These are phyloP conservation scores for Talaromyces piceae DNA, from an alignment of 2,329 filamentous ascomycete genomes.

Conservation along the genomic window DNA sequence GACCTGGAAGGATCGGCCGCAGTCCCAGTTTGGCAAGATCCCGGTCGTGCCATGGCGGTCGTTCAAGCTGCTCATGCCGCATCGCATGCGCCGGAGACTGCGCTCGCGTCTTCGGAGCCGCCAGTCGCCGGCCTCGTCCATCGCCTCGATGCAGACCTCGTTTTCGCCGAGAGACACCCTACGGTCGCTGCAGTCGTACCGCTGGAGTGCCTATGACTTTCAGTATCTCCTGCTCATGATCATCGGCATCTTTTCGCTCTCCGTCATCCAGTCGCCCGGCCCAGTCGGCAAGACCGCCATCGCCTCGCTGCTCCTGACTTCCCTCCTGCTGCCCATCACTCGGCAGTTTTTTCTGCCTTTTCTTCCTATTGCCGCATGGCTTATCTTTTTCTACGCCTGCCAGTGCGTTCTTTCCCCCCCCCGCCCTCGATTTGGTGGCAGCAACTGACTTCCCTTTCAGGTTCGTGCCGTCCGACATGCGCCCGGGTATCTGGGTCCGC, in stretches of 20 bases:
- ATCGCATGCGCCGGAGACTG: slow-evolving; percentile 59
- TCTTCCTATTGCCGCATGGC: slow-evolving; percentile 74
- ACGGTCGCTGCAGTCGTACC: slow-evolving; percentile 64
- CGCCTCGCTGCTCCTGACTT: slow-evolving; percentile 58
- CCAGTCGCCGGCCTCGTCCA: slow-evolving; percentile 60
- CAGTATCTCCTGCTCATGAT: slow-evolving; percentile 73
- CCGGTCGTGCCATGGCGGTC: slow-evolving; percentile 42
- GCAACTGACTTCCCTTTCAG: slow-evolving; percentile 38
- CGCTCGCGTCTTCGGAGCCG: slow-evolving; percentile 62
- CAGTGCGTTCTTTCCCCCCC: slow-evolving; percentile 59
- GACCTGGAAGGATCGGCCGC: slow-evolving; percentile 41
- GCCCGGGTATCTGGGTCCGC: slow-evolving; percentile 91
- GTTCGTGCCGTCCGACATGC: slow-evolving; percentile 81
- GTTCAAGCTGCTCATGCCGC: slow-evolving; percentile 49
- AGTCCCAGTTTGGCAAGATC: slow-evolving; percentile 38
- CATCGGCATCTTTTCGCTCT: slow-evolving; percentile 73
- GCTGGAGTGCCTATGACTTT: slow-evolving; percentile 74
- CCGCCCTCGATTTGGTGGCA: background rate
- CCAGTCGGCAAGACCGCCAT: slow-evolving; percentile 69
- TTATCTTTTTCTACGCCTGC: slow-evolving; percentile 87
- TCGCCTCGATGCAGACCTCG: slow-evolving; percentile 72
- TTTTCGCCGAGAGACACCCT: slow-evolving; percentile 74
- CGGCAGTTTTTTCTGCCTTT: slow-evolving; percentile 88
- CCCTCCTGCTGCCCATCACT: slow-evolving; percentile 73
- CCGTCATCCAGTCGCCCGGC: slow-evolving; percentile 70